These are phyloP conservation scores for Trametes villosa DNA, from an alignment of 768 basidiomycete genomes.

Conservation along the genomic window DNA sequence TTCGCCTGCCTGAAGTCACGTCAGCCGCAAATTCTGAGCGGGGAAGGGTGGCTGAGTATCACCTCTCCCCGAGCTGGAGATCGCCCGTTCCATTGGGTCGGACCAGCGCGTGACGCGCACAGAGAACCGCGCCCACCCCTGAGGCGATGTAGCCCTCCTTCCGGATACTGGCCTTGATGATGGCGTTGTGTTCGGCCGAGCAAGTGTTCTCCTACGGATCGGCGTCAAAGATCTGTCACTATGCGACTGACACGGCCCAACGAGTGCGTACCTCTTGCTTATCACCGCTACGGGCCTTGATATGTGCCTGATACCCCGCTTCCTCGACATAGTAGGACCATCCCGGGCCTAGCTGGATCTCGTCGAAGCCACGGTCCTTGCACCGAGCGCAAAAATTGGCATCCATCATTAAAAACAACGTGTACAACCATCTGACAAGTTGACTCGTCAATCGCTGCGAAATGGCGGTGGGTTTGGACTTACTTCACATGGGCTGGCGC, in stretches of 20 bases:
- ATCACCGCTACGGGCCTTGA: not conserved
- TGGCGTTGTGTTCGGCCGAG: constrained; percentile 2
- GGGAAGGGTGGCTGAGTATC: not conserved
- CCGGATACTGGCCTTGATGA: constrained; percentile 12
- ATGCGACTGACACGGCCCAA: no score
- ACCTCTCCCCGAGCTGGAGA: not conserved
- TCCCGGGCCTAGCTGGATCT: not conserved
- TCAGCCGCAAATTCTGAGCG: not conserved
- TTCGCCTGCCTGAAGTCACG: constrained; percentile 4
- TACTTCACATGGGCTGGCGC: not conserved
- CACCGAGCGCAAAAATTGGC: not conserved
- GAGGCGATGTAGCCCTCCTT: constrained; percentile 5
- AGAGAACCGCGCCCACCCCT: constrained; percentile 19
- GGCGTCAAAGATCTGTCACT: no score
- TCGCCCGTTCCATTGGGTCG: not conserved
- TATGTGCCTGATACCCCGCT: not conserved
- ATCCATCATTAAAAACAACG: no score
- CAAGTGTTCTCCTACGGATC: no score
- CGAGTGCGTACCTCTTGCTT: not conserved
- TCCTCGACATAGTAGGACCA: not conserved
- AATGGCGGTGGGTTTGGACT: no score
- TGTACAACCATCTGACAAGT: not conserved
- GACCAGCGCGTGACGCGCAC: constrained; percentile 4
- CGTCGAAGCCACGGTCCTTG: not conserved
- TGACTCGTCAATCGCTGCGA: not conserved